A percentile compares a stretch with the other conserved stretches of the same genome.
Conservation (phyloP, 1,139 yeast species). For the Ashbya aceris region DNA sequence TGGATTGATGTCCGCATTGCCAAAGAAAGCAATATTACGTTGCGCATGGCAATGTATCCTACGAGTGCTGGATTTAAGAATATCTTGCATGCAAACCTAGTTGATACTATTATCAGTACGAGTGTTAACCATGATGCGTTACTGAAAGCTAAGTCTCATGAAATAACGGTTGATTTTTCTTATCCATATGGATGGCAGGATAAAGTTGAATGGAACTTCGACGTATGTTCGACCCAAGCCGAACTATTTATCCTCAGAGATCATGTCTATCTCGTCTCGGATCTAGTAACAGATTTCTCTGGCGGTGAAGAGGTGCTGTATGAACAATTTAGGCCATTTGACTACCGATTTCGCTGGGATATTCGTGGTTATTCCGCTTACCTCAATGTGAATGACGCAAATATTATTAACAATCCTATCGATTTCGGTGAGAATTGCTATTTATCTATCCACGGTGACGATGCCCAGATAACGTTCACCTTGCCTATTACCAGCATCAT, state of each 20-base stretch:
- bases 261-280: slow-evolving; percentile 68
- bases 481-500: slow-evolving; percentile 59
- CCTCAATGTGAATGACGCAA: slow-evolving; percentile 75
- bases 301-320: slow-evolving; percentile 68
- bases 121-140: slow-evolving; percentile 85
- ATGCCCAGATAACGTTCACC: slow-evolving; percentile 37
- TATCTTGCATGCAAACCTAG: slow-evolving; percentile 39
- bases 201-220: slow-evolving; percentile 56
- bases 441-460: slow-evolving; percentile 61
- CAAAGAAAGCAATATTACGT: slow-evolving; percentile 42
- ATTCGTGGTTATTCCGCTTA: slow-evolving; percentile 48
- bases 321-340: slow-evolving; percentile 64
- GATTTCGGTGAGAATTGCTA: slow-evolving; percentile 76
- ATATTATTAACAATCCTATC: slow-evolving; percentile 80
- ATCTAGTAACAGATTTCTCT: slow-evolving; percentile 66
- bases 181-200: slow-evolving; percentile 82
- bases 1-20: slow-evolving; percentile 75
- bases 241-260: slow-evolving; percentile 70
- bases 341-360: slow-evolving; percentile 55
- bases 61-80: slow-evolving; percentile 54
- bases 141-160: slow-evolving; percentile 54
- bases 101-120: slow-evolving; percentile 57
- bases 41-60: slow-evolving; percentile 46
- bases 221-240: slow-evolving; percentile 43
- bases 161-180: slow-evolving; percentile 46